phyloP scores from a whole-genome alignment of 163 green algal species.

The Chlamydomonas reinhardtii region DNA sequence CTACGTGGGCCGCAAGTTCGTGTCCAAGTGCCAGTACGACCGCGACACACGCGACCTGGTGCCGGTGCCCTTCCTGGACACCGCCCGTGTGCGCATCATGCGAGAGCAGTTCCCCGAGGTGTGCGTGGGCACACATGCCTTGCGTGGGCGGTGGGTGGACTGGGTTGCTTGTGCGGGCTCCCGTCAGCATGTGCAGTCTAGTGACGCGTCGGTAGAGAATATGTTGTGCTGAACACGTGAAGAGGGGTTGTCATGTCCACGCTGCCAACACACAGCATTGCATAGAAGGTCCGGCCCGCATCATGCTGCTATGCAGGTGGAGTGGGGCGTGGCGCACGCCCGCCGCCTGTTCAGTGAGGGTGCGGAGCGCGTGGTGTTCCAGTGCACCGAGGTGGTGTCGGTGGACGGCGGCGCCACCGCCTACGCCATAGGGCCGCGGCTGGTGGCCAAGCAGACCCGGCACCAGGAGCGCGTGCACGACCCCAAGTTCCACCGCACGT shows the following conservation, averaged over 20 bases:
- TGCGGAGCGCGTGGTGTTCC: slow-evolving; percentile 43
- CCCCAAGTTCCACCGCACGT: not conserved
- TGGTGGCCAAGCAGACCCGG: slow-evolving; percentile 32
- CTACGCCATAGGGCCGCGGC: not conserved
- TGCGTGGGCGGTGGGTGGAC: too few relatives aligned
- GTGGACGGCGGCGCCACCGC: not conserved
- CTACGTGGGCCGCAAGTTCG: not conserved
- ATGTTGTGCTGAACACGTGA: too few relatives aligned
- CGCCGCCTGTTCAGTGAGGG: slow-evolving; percentile 34
- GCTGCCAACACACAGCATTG: too few relatives aligned
- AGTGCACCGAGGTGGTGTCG: slow-evolving; percentile 40
- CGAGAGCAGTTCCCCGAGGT: too few relatives aligned
- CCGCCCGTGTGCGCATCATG: not conserved
- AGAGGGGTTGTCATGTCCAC: too few relatives aligned
- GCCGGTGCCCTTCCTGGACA: not conserved
- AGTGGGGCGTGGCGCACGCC: slow-evolving; percentile 18
- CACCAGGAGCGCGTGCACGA: slow-evolving; percentile 4
- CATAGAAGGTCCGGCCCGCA: too few relatives aligned
- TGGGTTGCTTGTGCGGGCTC: too few relatives aligned
- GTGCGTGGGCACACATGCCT: too few relatives aligned
- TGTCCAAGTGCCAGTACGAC: not conserved
- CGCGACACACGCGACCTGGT: not conserved
- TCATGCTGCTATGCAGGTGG: too few relatives aligned
- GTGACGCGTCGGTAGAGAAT: too few relatives aligned
- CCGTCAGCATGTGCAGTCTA: too few relatives aligned